These are phyloP conservation scores for Malassezia yamatoensis DNA, from an alignment of 1,284 basidiomycete genomes.

Conservation along the genomic window DNA sequence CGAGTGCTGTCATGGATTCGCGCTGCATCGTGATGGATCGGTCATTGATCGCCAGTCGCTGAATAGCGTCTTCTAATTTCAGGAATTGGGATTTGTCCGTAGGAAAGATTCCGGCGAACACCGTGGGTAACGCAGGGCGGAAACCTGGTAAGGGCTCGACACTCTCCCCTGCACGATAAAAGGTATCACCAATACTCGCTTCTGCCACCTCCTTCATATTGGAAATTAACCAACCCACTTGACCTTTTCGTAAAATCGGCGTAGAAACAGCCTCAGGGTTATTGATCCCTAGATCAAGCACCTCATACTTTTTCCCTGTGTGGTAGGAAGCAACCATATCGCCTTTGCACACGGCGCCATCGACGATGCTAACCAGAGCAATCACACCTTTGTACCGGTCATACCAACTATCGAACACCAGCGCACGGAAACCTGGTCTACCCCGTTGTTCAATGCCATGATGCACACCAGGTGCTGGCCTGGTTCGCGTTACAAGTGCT, in stretches of 20 bases:
- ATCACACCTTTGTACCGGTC: constrained; percentile 95
- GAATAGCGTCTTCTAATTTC: constrained; percentile 91
- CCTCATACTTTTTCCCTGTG: constrained; percentile 81
- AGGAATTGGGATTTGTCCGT: constrained; percentile 80
- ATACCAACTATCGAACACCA: constrained; percentile 85
- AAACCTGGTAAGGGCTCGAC: constrained; percentile 85
- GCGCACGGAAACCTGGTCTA: constrained; percentile 55
- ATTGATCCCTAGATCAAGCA: constrained; percentile 83
- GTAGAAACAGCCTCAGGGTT: constrained; percentile 55
- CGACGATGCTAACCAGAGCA: constrained; percentile 67
- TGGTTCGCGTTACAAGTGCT: constrained; percentile 65
- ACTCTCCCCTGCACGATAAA: constrained; percentile 64
- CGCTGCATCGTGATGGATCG: constrained; percentile 81
- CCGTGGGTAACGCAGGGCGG: constrained; percentile 87
- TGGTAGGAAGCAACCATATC: constrained; percentile 65
- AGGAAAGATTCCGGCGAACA: constrained; percentile 91
- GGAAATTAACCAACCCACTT: constrained; percentile 66
- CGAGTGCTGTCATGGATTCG: constrained; percentile 84
- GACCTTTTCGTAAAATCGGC: constrained; percentile 63
- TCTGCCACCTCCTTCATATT: constrained; percentile 99
- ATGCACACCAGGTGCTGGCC: constrained; percentile 32
- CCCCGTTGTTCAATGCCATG: constrained; percentile 25
- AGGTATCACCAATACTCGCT: constrained; percentile 87
- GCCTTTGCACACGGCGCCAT: constrained; percentile 55
- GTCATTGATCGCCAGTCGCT: constrained; percentile 72